Base-by-base conservation (phyloP, 352 stramenopile species). In the Phytophthora nicotianae region DNA sequence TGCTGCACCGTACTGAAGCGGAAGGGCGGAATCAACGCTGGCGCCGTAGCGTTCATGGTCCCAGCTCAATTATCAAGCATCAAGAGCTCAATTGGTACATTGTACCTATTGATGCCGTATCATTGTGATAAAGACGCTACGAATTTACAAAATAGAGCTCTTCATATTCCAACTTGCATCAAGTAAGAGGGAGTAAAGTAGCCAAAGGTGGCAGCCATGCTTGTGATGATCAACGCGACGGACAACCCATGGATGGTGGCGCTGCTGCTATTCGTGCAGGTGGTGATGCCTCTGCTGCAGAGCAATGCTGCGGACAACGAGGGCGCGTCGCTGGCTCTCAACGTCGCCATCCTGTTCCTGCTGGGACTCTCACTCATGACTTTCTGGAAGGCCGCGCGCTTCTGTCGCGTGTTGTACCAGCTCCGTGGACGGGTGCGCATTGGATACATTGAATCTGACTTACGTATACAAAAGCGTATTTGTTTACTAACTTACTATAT, bases 1-100 rank as follows among this genome's bases (percentile, higher is more conserved):
- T 93, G 78, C 72, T 96, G 83, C 50, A 94, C 84, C 1, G 75
- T 88, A 62, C 82, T 94, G 73, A 91, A 96, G 61, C 87, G 83
- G 74, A 96, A 96, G 62, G 87, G 87, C 49, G 87, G 87, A 68
- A 96, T 91, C 53, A 96, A 57, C 63, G 87, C 85, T 26, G 83
- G 78, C 51, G 78, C 79, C 26, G 70, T 79, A 26, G 79, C 81
- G 60, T 72, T 76, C 71, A 77, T 79, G 3, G 16, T 59, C 8
- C 24, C n/a, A 4, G 5, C 11, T 21, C 38, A 5, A 41, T 16
- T 41, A 17, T 13, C 49, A n/a, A 2, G n/a, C 16, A 8, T 19
- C 2, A 17, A 3, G 9, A 42, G 17, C 16, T 50, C n/a, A 38
- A 41, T 16, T 52, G 53, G 58, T 69, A 69, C 53, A 50, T 0